Conservation (phyloP, 306 rosid genomes). For the Dicorynia guianensis region DNA sequence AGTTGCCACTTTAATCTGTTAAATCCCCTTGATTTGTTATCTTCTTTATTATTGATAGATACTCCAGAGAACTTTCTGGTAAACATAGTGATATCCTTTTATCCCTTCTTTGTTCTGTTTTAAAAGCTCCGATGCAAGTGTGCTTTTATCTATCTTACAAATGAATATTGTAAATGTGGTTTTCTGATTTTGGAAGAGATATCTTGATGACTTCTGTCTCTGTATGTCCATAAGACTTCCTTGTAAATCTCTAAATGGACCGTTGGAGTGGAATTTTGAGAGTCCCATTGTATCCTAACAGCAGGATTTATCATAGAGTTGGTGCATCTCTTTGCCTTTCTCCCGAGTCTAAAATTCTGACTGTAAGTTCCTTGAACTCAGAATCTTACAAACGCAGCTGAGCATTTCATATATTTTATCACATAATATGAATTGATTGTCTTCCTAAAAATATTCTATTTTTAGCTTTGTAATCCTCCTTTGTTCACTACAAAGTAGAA, state of each 20-base stretch:
- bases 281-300: constrained; percentile 52
- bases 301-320: constrained; percentile 56
- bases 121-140: no score
- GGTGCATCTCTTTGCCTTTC: constrained; percentile 87
- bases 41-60: no score
- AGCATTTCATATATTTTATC: background rate
- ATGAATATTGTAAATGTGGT: no score
- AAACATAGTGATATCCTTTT: no score
- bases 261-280: constrained; percentile 65
- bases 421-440: background rate
- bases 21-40: no score
- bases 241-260: constrained; percentile 41
- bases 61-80: no score
- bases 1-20: no score
- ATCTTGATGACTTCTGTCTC: no score
- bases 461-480: background rate
- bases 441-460: background rate
- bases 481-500: background rate
- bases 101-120: no score
- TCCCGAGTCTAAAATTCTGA: constrained; percentile 51
- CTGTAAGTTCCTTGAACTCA: constrained; percentile 53
- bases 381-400: background rate
- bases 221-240: no score
- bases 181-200: no score
- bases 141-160: no score